Base-by-base conservation (phyloP, 176 grass and related monocot genomes). In the Eleusine coracana region DNA sequence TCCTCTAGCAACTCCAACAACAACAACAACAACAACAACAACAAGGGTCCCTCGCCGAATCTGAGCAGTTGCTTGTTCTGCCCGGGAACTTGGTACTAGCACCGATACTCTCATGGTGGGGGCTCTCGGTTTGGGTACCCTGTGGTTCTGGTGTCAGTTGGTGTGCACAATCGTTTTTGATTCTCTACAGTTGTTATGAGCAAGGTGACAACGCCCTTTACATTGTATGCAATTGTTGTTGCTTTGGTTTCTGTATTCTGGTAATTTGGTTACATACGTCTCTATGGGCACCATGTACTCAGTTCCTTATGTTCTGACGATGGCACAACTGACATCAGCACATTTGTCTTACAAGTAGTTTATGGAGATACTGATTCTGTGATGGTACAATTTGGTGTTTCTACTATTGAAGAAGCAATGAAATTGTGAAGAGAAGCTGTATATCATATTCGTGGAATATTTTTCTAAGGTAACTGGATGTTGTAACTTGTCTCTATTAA, bases 361-460 rank as follows among this genome's bases (percentile, higher is more conserved):
- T 98, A 98, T 45, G 92, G 96, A 86, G 96, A 98, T 82, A 95
- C 93, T 34, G 93, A 98, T 85, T 98, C 92, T 77, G 92, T 98
- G 81, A 95, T 98, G 96, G 96, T 95, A 73, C 93, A 95, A 78
- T 98, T 98, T 82, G 96, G 96, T 64, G 96, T 81, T 79, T 84
- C 93, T 79, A 87, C 88, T 3, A 92, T 98, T 18, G 83, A 93
- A 58, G 88, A 77, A 31, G 93, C 93, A 64, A 34, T 34, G 2
- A 34, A 34, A 2, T 34, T 34, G 31, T 34, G 31, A 34, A 34
- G 31, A 34, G 31, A 34, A 34, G 31, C 31, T 34, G 31, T 2
- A 34, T 1, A 34, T 34, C 31, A 34, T 34, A 34, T 34, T 73
- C 91, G 90, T 82, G 90, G 83, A 86, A 98, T 92, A 79, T 98